Evolutionary conservation across 768 basidiomycete genomes (phyloP), one percentile per base, ranked within the genome.

Genomic region (Mycena vulgaris): DNA sequence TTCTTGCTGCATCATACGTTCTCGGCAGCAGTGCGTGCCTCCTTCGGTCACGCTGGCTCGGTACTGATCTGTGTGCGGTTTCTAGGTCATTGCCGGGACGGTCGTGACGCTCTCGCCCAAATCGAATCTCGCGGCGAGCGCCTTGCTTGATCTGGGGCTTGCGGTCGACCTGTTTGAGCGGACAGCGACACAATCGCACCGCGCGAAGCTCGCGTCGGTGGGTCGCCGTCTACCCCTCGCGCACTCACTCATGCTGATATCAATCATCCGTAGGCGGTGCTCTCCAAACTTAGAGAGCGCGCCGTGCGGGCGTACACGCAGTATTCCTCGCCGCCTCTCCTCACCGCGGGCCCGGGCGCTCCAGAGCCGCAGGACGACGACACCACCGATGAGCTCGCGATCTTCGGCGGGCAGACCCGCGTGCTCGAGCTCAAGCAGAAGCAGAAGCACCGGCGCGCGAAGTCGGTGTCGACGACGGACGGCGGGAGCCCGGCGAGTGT

Each of bases 101-200:
- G 85, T 90, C n/a, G 88, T 90, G n/a, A 87, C 87, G 1, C 84
- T 87, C 19, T 86, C 85, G 9, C 89, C 89, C 2, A 83, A 78
- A 55, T 88, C 84, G 4, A 85, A 80, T 47, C 81, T 89, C 25
- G 86, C 89, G 0, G 70, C 83, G 0, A 85, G 83, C 67, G 89
- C 89, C 0, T 78, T 89, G 51, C 71, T 81, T 11, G 88, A 90
- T 69, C 79, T 90, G 28, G 81, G 82, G 23, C 74, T 83, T 5
- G 87, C 87, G 1, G 76, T 88, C 8, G 79, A 82, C 5, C 73
- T 89, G 5, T 89, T 89, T 63, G 82, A 88, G 68, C 78, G 79
- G 64, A 82, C 84, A 2, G 83, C 88, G 8, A 66, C 74, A 9
- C 80, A 85, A 27, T 88, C 85, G 11, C 80, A 82, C n/a, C 77